These are phyloP conservation scores for Vigna nakashimae DNA, from an alignment of 306 rosid genomes.

Conservation along the genomic window DNA sequence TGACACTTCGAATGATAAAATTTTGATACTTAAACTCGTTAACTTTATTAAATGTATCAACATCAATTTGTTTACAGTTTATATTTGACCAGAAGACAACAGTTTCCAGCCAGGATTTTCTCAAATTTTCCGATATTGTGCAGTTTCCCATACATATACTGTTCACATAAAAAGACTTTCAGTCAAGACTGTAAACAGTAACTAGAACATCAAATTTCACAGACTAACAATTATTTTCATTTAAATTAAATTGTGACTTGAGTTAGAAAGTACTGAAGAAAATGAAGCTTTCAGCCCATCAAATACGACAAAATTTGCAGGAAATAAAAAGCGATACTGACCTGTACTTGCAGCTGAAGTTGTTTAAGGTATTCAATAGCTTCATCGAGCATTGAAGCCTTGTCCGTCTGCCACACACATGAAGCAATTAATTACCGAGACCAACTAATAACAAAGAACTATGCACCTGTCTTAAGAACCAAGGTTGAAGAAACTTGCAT, in stretches of 20 bases:
- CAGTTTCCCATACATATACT: constrained; percentile 19
- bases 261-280: constrained; percentile 3
- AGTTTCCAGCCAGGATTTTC: constrained; percentile 26
- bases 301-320: constrained; percentile 22
- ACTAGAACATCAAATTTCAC: not conserved
- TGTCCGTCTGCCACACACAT: constrained; percentile 72
- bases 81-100: not conserved
- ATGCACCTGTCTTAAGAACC: not conserved
- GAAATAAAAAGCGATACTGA: constrained; percentile 39
- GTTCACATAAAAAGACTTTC: constrained; percentile 13
- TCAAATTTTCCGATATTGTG: constrained; percentile 17
- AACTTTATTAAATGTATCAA: not conserved
- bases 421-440: constrained; percentile 28
- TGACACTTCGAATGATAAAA: not conserved
- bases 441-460: constrained; percentile 23
- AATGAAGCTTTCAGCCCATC: not conserved
- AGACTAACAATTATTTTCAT: not conserved
- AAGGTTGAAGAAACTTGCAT: constrained; percentile 33
- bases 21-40: not conserved
- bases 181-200: not conserved
- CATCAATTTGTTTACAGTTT: not conserved
- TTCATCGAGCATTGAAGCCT: constrained; percentile 98
- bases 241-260: constrained; percentile 11
- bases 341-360: constrained; percentile 99
- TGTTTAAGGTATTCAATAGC: constrained; percentile 97